phyloP scores from a whole-genome alignment of 2,329 filamentous ascomycete genomes.

The Pseudocercospora musae region DNA sequence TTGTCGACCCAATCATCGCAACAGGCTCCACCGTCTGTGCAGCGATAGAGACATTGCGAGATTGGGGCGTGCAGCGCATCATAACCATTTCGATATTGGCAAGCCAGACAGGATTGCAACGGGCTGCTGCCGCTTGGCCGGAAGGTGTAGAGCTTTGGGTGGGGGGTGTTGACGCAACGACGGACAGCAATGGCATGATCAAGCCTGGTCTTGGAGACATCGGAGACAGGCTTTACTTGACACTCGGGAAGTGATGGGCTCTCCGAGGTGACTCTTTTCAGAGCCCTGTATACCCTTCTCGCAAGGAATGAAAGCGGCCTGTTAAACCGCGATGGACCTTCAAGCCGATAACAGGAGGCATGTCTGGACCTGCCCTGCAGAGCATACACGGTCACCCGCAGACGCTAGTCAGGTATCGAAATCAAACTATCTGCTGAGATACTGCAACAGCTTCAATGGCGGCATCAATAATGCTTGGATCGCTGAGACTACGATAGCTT shows the following conservation, averaged over 20 bases:
- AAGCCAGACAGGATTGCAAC: conserved; percentile 65
- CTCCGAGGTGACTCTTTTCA: neutral
- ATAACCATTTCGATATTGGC: conserved; percentile 74
- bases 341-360: neutral
- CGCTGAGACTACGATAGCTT: neutral
- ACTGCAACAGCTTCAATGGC: neutral
- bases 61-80: conserved; percentile 86
- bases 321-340: neutral
- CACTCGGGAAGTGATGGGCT: conserved; percentile 68
- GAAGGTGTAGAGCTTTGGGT: conserved; percentile 77
- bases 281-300: neutral
- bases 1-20: conserved; percentile 90
- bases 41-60: conserved; percentile 80
- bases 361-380: neutral
- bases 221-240: conserved; percentile 84
- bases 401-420: neutral
- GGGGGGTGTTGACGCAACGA: conserved; percentile 70
- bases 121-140: conserved; percentile 73
- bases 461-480: neutral
- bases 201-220: conserved; percentile 87
- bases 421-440: neutral
- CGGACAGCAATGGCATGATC: conserved; percentile 82
- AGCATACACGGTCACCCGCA: neutral
- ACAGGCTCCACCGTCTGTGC: conserved; percentile 87
- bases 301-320: neutral